phyloP scores from a whole-genome alignment of 2,329 filamentous ascomycete genomes.

The Colletotrichum sp. region DNA sequence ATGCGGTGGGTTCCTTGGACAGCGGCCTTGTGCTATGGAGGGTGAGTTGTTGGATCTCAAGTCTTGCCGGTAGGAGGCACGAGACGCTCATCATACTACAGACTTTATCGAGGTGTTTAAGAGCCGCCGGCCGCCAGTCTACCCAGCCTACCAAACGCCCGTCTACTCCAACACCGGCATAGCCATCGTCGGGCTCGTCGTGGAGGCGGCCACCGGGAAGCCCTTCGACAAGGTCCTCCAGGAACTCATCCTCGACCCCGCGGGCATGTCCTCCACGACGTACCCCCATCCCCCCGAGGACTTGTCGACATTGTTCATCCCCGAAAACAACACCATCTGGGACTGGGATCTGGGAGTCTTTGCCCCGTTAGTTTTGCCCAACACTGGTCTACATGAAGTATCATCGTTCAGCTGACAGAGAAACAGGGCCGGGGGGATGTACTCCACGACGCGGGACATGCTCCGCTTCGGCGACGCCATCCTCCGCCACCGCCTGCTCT shows the following conservation, averaged over 20 bases:
- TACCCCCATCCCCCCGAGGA: conserved; percentile 34
- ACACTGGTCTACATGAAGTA: neutral
- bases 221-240: conserved; percentile 42
- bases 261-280: conserved; percentile 46
- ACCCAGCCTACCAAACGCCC: conserved; percentile 46
- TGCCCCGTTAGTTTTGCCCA: conserved; percentile 32
- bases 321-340: conserved; percentile 36
- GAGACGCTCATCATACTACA: neutral
- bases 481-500: conserved; percentile 44
- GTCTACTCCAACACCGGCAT: conserved; percentile 56
- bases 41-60: conserved; percentile 11
- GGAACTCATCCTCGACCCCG: conserved; percentile 44
- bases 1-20: conserved; percentile 39
- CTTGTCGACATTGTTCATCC: conserved; percentile 37
- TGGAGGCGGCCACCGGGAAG: conserved; percentile 48
- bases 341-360: conserved; percentile 37
- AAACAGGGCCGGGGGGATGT: conserved; percentile 42
- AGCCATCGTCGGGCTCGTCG: conserved; percentile 46
- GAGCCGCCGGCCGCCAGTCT: conserved; percentile 39
- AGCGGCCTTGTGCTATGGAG: conserved; percentile 31
- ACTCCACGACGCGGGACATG: conserved; percentile 46
- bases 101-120: conserved; percentile 32
- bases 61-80: no score
- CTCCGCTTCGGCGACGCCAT: conserved; percentile 46
- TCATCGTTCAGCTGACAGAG: neutral